Percentiles rank a stretch among this genome's conserved stretches.
These are phyloP conservation scores for Zymoseptoria brevis DNA, from an alignment of 2,329 filamentous ascomycete species.

Conservation along the genomic window DNA sequence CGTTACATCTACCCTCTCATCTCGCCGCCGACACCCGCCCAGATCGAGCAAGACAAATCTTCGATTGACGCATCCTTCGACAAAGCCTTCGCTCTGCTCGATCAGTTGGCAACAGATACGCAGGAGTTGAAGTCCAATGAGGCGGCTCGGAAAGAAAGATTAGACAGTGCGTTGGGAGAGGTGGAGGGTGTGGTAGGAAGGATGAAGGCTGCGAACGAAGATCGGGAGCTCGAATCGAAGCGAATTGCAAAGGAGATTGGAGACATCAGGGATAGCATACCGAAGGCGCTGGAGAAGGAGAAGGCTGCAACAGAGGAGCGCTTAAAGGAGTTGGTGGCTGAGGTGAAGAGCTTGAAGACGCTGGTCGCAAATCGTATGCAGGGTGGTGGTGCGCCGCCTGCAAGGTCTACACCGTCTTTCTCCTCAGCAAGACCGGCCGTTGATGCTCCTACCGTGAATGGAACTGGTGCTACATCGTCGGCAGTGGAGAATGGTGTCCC, in stretches of 20 bases:
- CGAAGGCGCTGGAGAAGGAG: constrained; percentile 79
- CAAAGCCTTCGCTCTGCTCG: constrained; percentile 80
- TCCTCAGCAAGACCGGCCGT: constrained; percentile 3
- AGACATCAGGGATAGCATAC: constrained; percentile 73
- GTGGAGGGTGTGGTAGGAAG: constrained; percentile 76
- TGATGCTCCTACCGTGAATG: constrained; percentile 18
- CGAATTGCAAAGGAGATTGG: constrained; percentile 80
- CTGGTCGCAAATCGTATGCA: constrained; percentile 60
- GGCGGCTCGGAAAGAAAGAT: constrained; percentile 68
- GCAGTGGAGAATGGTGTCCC: constrained; percentile 5
- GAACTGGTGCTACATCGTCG: constrained; percentile 1
- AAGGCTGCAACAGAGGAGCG: constrained; percentile 75
- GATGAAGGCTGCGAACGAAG: constrained; percentile 70
- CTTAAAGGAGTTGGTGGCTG: constrained; percentile 74
- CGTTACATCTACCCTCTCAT: constrained; percentile 89
- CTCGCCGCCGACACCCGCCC: constrained; percentile 84
- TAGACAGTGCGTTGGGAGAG: constrained; percentile 74
- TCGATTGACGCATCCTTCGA: constrained; percentile 90
- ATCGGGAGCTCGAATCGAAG: constrained; percentile 80
- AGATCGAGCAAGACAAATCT: constrained; percentile 89
- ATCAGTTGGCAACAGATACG: constrained; percentile 87
- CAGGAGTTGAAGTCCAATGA: constrained; percentile 80
- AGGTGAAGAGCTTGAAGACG: constrained; percentile 87
- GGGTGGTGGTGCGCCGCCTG: constrained; percentile 12
- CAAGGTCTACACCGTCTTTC: constrained; percentile 19